A percentile compares a stretch with the other conserved stretches of the same genome.
Conservation (phyloP, 2,329 filamentous ascomycete species). For the Fusarium kyushuense region DNA sequence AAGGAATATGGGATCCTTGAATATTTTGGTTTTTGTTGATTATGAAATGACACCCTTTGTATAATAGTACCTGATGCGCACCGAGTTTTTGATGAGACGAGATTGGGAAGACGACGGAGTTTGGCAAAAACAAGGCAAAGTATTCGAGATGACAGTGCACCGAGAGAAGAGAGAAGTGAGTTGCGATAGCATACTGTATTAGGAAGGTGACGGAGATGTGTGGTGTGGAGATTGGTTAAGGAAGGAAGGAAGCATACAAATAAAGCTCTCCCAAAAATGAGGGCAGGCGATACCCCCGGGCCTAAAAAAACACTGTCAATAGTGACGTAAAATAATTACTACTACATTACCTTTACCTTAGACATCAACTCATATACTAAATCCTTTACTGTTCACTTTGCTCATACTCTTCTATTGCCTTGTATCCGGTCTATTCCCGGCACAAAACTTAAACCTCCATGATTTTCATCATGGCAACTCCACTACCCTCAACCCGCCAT, state of each 20-base stretch:
- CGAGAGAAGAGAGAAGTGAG: background rate
- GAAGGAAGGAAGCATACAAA: slow-evolving; percentile 24
- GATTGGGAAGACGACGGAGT: slow-evolving; percentile 28
- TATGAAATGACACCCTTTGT: slow-evolving; percentile 40
- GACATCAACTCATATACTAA: background rate
- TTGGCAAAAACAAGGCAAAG: slow-evolving; percentile 5
- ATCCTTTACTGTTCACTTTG: background rate
- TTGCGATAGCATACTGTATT: slow-evolving; percentile 3
- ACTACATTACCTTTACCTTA: slow-evolving; percentile 1
- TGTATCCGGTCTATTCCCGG: slow-evolving; percentile 46
- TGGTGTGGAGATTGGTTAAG: background rate
- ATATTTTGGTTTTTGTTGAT: slow-evolving; percentile 31
- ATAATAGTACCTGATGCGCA: slow-evolving; percentile 32
- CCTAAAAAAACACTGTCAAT: slow-evolving; percentile 37
- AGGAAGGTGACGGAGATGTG: slow-evolving; percentile 20
- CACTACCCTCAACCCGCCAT: slow-evolving; percentile 5
- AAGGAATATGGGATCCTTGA: slow-evolving; percentile 9
- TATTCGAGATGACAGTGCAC: slow-evolving; percentile 22
- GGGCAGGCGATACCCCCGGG: slow-evolving; percentile 47
- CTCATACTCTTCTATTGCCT: too few species aligned
- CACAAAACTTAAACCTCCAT: slow-evolving; percentile 36
- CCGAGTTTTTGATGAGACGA: slow-evolving; percentile 16
- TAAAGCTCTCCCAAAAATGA: slow-evolving; percentile 40
- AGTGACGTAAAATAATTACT: slow-evolving; percentile 31
- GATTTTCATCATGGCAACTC: slow-evolving; percentile 35